Percentiles rank a stretch among this genome's conserved stretches.
phyloP scores from a whole-genome alignment of 306 rosid genomes.

The Cicer arietinum region DNA sequence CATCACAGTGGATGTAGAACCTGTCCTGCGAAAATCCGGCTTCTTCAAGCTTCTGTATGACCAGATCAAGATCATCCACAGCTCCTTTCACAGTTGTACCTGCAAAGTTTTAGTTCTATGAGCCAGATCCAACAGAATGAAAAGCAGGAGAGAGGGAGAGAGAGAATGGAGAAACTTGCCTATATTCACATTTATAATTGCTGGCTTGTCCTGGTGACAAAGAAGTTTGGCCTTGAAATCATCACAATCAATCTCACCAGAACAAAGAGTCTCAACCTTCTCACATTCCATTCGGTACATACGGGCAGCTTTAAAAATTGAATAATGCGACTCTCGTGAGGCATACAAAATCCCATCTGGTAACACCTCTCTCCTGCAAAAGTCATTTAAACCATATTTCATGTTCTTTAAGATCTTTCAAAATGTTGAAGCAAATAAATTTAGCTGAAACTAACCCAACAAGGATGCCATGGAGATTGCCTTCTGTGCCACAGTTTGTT shows the following conservation, averaged over 20 bases:
- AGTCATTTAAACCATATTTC: constrained; percentile 33
- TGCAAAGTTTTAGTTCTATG: constrained; percentile 36
- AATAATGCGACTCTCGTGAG: constrained; percentile 62
- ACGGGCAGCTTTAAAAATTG: constrained; percentile 59
- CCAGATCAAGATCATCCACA: constrained; percentile 69
- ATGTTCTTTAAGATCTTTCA: constrained; percentile 17
- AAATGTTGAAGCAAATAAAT: constrained; percentile 30
- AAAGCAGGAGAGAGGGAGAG: constrained; percentile 1
- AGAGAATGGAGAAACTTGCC: constrained; percentile 45
- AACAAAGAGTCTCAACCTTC: constrained; percentile 50
- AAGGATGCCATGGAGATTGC: constrained; percentile 87
- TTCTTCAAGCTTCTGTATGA: constrained; percentile 61
- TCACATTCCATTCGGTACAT: constrained; percentile 65
- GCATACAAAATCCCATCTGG: constrained; percentile 65
- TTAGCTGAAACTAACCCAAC: constrained; percentile 54
- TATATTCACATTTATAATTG: constrained; percentile 62
- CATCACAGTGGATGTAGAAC: constrained; percentile 65
- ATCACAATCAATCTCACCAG: constrained; percentile 68
- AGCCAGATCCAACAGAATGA: constrained; percentile 30
- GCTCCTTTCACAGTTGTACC: constrained; percentile 72
- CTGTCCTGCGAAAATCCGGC: constrained; percentile 58
- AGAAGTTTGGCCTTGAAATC: constrained; percentile 59
- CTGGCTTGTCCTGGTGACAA: constrained; percentile 63
- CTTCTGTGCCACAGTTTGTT: constrained; percentile 98
- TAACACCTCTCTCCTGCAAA: constrained; percentile 62